phyloP scores from a whole-genome alignment of 768 basidiomycete genomes.

The Termitomyces bulborhizus region DNA sequence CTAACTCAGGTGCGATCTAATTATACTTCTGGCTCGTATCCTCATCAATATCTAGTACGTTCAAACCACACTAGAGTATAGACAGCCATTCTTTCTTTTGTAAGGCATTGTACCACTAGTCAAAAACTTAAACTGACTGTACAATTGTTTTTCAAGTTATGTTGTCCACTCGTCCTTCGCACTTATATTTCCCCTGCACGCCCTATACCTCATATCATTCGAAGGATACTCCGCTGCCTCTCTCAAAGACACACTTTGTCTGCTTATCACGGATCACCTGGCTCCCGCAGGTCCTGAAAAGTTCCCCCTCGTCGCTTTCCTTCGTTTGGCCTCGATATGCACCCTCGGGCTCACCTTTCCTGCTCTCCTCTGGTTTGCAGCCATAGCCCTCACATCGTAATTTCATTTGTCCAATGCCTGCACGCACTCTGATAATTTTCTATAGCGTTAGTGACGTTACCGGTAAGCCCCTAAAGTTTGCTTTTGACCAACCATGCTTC shows the following conservation, averaged over 20 bases:
- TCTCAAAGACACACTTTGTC: constrained; percentile 45
- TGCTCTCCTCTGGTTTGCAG: constrained; percentile 68
- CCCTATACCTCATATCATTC: constrained; percentile 53
- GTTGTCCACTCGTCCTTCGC: constrained; percentile 79
- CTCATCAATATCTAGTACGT: constrained; percentile 52
- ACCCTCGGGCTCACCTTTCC: constrained; percentile 60
- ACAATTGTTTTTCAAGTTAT: constrained; percentile 45
- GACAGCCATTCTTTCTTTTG: constrained; percentile 89
- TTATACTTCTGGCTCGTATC: neutral
- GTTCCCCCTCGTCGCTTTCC: constrained; percentile 32
- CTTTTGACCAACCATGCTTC: no score
- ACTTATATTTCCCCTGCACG: constrained; percentile 78
- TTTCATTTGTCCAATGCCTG: constrained; percentile 10
- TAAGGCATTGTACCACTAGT: constrained; percentile 28
- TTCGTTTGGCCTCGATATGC: constrained; percentile 32
- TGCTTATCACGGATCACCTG: constrained; percentile 44
- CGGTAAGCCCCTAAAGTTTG: constrained; percentile 25
- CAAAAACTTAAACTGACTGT: neutral
- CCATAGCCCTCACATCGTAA: constrained; percentile 67
- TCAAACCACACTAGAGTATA: constrained; percentile 68
- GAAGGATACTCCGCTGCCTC: constrained; percentile 41
- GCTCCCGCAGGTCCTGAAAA: constrained; percentile 26
- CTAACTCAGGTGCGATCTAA: constrained; percentile 58
- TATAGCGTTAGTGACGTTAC: constrained; percentile 78
- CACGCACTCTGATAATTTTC: neutral